These are phyloP conservation scores for Globisporangium nodosum DNA, from an alignment of 352 stramenopile genomes.

Conservation along the genomic window DNA sequence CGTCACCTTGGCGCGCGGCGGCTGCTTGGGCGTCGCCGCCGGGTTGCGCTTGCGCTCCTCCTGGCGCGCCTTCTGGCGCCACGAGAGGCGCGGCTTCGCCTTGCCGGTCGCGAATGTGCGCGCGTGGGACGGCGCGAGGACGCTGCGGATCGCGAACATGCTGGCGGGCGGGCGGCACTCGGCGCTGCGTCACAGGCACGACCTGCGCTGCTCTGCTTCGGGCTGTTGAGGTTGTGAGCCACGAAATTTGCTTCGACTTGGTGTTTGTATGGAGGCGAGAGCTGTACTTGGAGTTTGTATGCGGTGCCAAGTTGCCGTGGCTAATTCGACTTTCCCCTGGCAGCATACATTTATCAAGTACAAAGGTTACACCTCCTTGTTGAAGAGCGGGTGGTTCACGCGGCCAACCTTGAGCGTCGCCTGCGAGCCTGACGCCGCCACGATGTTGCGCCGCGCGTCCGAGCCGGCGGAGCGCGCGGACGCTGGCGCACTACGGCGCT, in stretches of 20 bases:
- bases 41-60: slow-evolving; percentile 41
- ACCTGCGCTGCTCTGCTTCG: too few species aligned
- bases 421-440: slow-evolving; percentile 32
- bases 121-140: slow-evolving; percentile 17
- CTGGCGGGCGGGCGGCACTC: not conserved
- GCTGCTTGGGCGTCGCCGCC: slow-evolving; percentile 29
- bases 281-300: not conserved
- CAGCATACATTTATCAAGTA: too few species aligned
- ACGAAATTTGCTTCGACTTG: not conserved
- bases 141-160: slow-evolving; percentile 47
- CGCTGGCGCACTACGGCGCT: slow-evolving; percentile 32
- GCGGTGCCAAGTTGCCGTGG: too few species aligned
- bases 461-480: slow-evolving; percentile 35
- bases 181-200: too few species aligned
- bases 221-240: not conserved
- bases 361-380: slow-evolving; percentile 28
- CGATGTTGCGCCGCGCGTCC: slow-evolving; percentile 65
- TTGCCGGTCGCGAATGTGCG: slow-evolving; percentile 48
- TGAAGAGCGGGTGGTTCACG: slow-evolving; percentile 76
- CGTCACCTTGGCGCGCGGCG: slow-evolving; percentile 37
- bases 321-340: too few species aligned
- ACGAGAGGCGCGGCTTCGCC: slow-evolving; percentile 39
- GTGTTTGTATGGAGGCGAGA: not conserved
- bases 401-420: slow-evolving; percentile 53
- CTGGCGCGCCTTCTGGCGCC: slow-evolving; percentile 62